Conservation (phyloP, 1,139 yeast species). For the Debaryomyces coudertii region DNA sequence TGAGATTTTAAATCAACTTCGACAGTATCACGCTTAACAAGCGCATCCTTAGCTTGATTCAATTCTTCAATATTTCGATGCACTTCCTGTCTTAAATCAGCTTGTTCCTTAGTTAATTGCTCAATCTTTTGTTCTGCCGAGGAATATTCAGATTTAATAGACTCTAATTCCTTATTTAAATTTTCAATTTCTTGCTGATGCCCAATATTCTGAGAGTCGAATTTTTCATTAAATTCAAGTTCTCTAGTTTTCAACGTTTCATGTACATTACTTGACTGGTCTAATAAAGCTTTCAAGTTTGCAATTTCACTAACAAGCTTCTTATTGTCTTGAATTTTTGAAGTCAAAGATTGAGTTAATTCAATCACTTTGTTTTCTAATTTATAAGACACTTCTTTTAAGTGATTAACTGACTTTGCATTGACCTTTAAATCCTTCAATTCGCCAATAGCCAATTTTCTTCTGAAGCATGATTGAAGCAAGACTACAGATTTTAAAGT, state of each 20-base stretch:
- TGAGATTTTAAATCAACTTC: slow-evolving; percentile 72
- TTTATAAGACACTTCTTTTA: slow-evolving; percentile 88
- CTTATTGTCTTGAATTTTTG: slow-evolving; percentile 80
- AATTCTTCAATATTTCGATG: slow-evolving; percentile 64
- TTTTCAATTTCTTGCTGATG: slow-evolving; percentile 55
- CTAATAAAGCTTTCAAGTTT: slow-evolving; percentile 54
- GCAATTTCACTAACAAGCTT: slow-evolving; percentile 65
- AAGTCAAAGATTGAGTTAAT: slow-evolving; percentile 79
- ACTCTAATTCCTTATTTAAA: slow-evolving; percentile 60
- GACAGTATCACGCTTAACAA: slow-evolving; percentile 65
- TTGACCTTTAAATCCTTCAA: slow-evolving; percentile 70
- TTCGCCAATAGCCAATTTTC: slow-evolving; percentile 70
- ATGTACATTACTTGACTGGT: slow-evolving; percentile 61
- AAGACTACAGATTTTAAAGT: slow-evolving; percentile 59
- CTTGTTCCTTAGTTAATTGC: slow-evolving; percentile 66
- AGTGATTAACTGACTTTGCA: slow-evolving; percentile 87
- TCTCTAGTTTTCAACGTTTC: slow-evolving; percentile 60
- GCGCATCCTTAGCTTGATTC: slow-evolving; percentile 60
- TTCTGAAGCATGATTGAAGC: slow-evolving; percentile 79
- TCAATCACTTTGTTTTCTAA: slow-evolving; percentile 96
- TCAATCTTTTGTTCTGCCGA: slow-evolving; percentile 66
- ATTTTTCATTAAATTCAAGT: slow-evolving; percentile 51
- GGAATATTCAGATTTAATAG: slow-evolving; percentile 61
- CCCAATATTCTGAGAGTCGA: slow-evolving; percentile 47
- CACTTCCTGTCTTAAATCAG: slow-evolving; percentile 64